Percentiles rank a stretch among this genome's conserved stretches.
Conservation (phyloP, 345 rosid species). For the Aquilaria yunnanensis region DNA sequence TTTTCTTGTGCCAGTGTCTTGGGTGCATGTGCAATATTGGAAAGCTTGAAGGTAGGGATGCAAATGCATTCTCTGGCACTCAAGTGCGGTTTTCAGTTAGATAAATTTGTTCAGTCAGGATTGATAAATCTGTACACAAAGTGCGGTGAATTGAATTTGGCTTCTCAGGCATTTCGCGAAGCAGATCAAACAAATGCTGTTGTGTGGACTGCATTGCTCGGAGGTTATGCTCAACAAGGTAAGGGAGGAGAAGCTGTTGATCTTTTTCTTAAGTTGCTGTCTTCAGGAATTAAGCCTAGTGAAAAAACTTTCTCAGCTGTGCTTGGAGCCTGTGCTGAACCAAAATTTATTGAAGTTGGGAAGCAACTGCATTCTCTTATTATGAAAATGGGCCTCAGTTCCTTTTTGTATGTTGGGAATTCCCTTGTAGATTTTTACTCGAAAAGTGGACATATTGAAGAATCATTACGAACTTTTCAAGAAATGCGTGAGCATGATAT, state of each 20-base stretch:
- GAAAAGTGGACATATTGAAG: constrained; percentile 23
- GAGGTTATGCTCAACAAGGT: constrained; percentile 29
- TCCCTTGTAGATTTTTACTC: constrained; percentile 27
- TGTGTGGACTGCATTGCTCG: constrained; percentile 27
- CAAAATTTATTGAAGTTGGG: constrained; percentile 18
- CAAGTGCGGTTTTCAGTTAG: constrained; percentile 21
- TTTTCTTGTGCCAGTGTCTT: constrained; percentile 25
- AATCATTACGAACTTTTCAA: constrained; percentile 17
- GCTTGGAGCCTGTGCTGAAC: constrained; percentile 24
- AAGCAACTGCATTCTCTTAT: constrained; percentile 27
- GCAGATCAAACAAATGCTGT: constrained; percentile 13
- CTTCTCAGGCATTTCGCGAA: constrained; percentile 19
- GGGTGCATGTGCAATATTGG: constrained; percentile 24
- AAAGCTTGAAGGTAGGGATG: constrained; percentile 24
- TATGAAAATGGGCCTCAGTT: constrained; percentile 23
- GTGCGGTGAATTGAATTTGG: constrained; percentile 21
- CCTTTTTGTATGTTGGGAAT: constrained; percentile 20
- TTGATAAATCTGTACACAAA: constrained; percentile 25
- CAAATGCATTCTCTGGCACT: constrained; percentile 25
- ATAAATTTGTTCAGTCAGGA: constrained; percentile 23
- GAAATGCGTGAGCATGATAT: constrained; percentile 26
- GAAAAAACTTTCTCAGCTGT: constrained; percentile 27
- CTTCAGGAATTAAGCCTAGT: constrained; percentile 18
- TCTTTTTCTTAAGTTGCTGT: constrained; percentile 20
- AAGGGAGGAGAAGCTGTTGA: constrained; percentile 21